A percentile compares a stretch with the other conserved stretches of the same genome.
Conservation (phyloP, 2,329 filamentous ascomycete species). For the Neonectria coccinea region DNA sequence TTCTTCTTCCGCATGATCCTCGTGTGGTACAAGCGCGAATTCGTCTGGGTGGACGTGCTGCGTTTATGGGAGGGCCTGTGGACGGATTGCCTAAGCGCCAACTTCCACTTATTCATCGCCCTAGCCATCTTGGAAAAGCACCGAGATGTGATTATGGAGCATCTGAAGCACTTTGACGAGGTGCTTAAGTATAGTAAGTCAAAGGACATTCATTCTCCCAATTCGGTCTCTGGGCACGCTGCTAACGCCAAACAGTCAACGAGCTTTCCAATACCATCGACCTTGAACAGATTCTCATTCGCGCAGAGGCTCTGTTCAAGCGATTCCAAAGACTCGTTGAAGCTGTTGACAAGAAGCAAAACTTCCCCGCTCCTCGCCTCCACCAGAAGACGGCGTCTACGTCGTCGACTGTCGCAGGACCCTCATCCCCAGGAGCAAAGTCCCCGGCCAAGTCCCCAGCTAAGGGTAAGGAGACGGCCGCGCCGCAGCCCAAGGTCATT, state of each 20-base stretch:
- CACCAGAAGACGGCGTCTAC: constrained; percentile 33
- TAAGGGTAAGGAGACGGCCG: constrained; percentile 54
- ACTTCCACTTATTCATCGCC: constrained; percentile 95
- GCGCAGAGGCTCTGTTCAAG: constrained; percentile 88
- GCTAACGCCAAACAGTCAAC: constrained; percentile 73
- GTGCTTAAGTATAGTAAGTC: constrained; percentile 91
- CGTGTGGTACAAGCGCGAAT: constrained; percentile 99
- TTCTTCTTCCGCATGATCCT: constrained; percentile 99
- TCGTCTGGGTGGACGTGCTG: constrained; percentile 87
- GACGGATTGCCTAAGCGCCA: constrained; percentile 90
- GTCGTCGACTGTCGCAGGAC: constrained; percentile 29
- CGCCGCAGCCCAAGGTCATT: constrained; percentile 59
- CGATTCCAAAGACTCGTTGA: constrained; percentile 91
- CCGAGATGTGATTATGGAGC: constrained; percentile 94
- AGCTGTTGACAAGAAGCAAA: constrained; percentile 89
- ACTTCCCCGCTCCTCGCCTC: constrained; percentile 73
- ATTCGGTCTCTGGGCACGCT: neutral
- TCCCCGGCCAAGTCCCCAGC: constrained; percentile 24
- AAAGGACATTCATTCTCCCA: neutral
- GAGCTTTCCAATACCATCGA: constrained; percentile 95
- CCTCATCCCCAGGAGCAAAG: constrained; percentile 20
- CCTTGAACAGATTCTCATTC: constrained; percentile 83
- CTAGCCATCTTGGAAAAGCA: constrained; percentile 96
- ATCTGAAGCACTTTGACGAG: constrained; percentile 94
- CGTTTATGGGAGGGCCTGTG: constrained; percentile 92